Percentiles rank a stretch among this genome's conserved stretches.
Conservation (phyloP, 1,284 basidiomycete genomes). For the Boletellus deceptivus region DNA sequence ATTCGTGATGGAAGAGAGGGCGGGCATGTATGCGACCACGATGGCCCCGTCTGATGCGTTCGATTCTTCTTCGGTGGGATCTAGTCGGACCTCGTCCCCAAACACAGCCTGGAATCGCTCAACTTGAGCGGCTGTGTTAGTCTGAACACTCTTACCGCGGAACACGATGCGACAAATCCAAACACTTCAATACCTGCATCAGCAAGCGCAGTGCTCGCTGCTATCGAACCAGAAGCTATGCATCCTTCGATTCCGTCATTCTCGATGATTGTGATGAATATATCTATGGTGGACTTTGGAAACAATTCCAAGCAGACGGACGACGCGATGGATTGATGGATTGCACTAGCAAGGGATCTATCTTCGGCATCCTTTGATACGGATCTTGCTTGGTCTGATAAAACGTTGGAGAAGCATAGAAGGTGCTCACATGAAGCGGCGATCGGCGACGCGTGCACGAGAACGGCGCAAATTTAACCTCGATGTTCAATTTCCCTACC, state of each 20-base stretch:
- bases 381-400: constrained; percentile 15
- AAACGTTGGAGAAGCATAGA: neutral
- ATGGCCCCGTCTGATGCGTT: constrained; percentile 56
- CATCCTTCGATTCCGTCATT: constrained; percentile 85
- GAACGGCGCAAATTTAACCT: constrained; percentile 96
- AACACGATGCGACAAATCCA: constrained; percentile 78
- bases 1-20: constrained; percentile 82
- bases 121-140: neutral
- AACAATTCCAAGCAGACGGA: constrained; percentile 86
- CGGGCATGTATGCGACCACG: constrained; percentile 83
- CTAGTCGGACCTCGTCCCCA: constrained; percentile 61
- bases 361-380: constrained; percentile 86
- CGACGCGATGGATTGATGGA: constrained; percentile 86
- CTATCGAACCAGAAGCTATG: constrained; percentile 80
- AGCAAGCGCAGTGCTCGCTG: constrained; percentile 87
- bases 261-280: constrained; percentile 90
- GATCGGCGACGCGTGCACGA: constrained; percentile 74
- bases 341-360: constrained; percentile 74
- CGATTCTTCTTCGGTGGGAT: constrained; percentile 76
- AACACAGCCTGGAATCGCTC: constrained; percentile 47
- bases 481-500: constrained; percentile 87
- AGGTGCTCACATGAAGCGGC: constrained; percentile 75
- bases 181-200: constrained; percentile 87
- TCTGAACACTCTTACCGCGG: constrained; percentile 51
- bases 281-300: constrained; percentile 92